Percentiles rank a stretch among this genome's conserved stretches.
phyloP scores from a whole-genome alignment of 345 rosid species.

The Angophora floribunda region DNA sequence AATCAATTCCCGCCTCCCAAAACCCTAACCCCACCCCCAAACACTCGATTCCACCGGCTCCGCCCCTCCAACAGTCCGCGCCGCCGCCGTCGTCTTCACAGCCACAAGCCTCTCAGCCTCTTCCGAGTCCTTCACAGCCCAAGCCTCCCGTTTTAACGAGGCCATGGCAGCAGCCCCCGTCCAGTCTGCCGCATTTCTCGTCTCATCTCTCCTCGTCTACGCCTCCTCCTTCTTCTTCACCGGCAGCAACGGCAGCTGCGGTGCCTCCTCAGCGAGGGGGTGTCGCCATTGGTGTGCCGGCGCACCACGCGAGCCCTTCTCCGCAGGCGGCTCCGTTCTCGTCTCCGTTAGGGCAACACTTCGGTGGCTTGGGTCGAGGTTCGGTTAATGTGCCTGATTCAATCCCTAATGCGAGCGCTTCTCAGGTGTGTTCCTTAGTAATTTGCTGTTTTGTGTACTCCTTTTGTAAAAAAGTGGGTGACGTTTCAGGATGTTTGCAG shows the following conservation, averaged over 20 bases:
- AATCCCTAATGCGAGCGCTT: constrained; percentile 22
- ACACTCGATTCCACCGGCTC: constrained; percentile 4
- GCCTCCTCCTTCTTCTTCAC: not conserved
- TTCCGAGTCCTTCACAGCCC: constrained; percentile 6
- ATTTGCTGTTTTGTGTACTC: not conserved
- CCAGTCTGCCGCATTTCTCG: not conserved
- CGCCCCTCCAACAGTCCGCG: not conserved
- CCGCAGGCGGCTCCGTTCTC: constrained; percentile 44
- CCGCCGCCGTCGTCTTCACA: not conserved
- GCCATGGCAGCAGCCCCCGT: constrained; percentile 64
- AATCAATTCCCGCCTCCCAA: constrained; percentile 9
- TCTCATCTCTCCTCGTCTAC: constrained; percentile 24
- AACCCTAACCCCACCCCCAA: constrained; percentile 20
- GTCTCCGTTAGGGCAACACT: constrained; percentile 58
- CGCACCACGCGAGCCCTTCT: constrained; percentile 33
- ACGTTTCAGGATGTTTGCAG: not conserved
- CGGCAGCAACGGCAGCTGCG: not conserved
- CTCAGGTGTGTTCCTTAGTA: constrained; percentile 33
- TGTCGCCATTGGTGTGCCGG: constrained; percentile 66
- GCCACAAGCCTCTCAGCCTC: constrained; percentile 1
- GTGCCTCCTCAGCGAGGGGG: constrained; percentile 36
- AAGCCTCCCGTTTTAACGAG: constrained; percentile 36
- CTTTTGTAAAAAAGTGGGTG: not conserved
- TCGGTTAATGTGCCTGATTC: constrained; percentile 40
- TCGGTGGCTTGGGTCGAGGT: constrained; percentile 46